Conservation (phyloP, 208 protist genomes). For the Kentomonas sorsogonicus region DNA sequence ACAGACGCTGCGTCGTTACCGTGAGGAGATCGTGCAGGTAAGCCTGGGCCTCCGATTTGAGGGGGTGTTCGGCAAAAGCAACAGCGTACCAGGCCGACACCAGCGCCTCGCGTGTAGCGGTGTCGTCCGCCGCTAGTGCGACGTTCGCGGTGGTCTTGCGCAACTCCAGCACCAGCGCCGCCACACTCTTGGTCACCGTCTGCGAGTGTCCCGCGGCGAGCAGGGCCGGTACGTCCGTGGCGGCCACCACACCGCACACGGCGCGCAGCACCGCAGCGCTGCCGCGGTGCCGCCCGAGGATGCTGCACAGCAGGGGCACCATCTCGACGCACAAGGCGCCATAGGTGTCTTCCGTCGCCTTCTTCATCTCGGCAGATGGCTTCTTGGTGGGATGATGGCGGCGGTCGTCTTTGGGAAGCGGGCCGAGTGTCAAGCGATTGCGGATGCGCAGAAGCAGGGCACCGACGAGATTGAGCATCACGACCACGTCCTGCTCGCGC, state of each 20-base stretch:
- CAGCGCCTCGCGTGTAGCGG: slow-evolving; percentile 20
- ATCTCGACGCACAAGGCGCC: slow-evolving; percentile 44
- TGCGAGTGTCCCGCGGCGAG: slow-evolving; percentile 37
- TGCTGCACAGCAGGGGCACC: slow-evolving; percentile 28
- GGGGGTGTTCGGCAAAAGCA: slow-evolving; percentile 42
- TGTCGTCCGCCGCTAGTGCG: slow-evolving; percentile 15
- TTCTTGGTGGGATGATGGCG: slow-evolving; percentile 19
- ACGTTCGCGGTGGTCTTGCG: slow-evolving; percentile 42
- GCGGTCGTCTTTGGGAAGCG: slow-evolving; percentile 58
- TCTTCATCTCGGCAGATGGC: neutral
- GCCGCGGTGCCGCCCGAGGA: slow-evolving; percentile 51
- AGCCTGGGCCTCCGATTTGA: slow-evolving; percentile 50
- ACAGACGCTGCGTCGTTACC: slow-evolving; percentile 40
- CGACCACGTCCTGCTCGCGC: slow-evolving; percentile 34
- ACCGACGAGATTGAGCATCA: slow-evolving; percentile 45
- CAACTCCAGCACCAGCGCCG: slow-evolving; percentile 47
- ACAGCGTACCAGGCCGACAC: slow-evolving; percentile 67
- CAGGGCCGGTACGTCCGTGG: slow-evolving; percentile 52
- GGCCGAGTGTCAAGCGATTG: slow-evolving; percentile 38
- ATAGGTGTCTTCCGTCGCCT: slow-evolving; percentile 22
- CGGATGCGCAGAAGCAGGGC: slow-evolving; percentile 59
- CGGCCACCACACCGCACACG: slow-evolving; percentile 37
- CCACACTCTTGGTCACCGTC: slow-evolving; percentile 28
- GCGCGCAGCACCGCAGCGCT: slow-evolving; percentile 39
- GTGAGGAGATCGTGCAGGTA: slow-evolving; percentile 69